Base-by-base conservation (phyloP, 331 rosid genomes). In the Arachis monticola region DNA sequence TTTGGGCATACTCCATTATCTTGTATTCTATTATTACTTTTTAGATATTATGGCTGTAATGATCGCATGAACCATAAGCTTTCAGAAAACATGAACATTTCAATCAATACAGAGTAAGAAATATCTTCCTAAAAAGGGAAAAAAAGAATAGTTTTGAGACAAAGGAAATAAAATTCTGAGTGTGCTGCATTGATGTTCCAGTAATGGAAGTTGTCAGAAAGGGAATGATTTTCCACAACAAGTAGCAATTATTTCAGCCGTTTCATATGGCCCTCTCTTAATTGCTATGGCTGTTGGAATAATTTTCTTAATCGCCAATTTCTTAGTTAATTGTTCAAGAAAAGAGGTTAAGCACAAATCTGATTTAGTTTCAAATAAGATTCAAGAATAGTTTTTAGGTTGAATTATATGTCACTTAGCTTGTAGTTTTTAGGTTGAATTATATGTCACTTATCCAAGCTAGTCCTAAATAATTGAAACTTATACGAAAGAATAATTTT, bases 31-130 rank as follows among this genome's bases (percentile, higher is more conserved):
- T 78, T 50, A 11, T 11, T 51, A 66, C 76, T 60, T 68, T 52
- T 42, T 87, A 88, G 98, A 79, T 80, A 85, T 72, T 83, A 81
- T 48, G 85, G 96, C 67, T 91, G 96, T 87, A 93, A 91, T 74
- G 74, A 51, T 10, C 64, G 7, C 7, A 64, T 87, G 78, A 77
- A 67, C 12, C 65, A 84, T 58, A 85, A 72, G 61, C 66, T 35
- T 68, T 73, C 82, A 77, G 69, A 85, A 55, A 68, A 74, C 42
- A 77, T 88, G 81, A 87, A 82, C 74, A 72, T 73, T 81, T 83
- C 92, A 65, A 55, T 67, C 72, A 70, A 40, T 30, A 91, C 90
- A 62, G 96, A 85, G 98, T 90, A 88, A 44, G 86, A 62, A 57
- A 52, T 64, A 60, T 73, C 38, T 55, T 57, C 46, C 60, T 66